Conservation (phyloP, 169 alveolate genomes). For the Babesia sp. region DNA sequence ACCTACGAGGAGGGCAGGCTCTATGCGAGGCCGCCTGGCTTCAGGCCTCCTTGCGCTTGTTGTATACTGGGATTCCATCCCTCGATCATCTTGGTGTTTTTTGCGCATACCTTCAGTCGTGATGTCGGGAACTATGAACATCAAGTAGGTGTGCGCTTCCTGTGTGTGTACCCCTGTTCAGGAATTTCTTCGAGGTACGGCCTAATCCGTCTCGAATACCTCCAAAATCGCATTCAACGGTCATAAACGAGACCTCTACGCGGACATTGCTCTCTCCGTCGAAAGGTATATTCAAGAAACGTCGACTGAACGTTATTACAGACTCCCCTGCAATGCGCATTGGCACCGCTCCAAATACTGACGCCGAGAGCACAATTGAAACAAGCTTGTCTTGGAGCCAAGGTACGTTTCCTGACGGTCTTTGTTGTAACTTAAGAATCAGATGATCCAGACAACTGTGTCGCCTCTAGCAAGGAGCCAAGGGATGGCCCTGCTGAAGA, state of each 20-base stretch:
- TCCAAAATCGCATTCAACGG: not conserved
- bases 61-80: not conserved
- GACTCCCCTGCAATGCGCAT: not conserved
- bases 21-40: conserved; percentile 9
- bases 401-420: not conserved
- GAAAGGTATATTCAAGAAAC: not conserved
- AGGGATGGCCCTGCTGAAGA: not conserved
- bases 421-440: not conserved
- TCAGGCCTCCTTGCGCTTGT: not conserved
- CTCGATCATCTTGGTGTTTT: not conserved
- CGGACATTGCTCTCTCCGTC: not conserved
- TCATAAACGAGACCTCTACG: not conserved
- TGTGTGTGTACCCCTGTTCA: not conserved
- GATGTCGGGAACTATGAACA: conserved; percentile 18
- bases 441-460: not conserved
- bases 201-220: conserved; percentile 1
- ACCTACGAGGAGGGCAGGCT: too few species aligned
- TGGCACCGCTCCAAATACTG: not conserved
- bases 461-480: not conserved
- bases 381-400: not conserved
- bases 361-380: not conserved
- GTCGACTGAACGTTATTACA: not conserved
- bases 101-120: not conserved
- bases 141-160: conserved; percentile 18
- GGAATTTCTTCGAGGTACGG: conserved; percentile 24